A percentile compares a stretch with the other conserved stretches of the same genome.
Evolutionary conservation across 495 filamentous ascomycete species (phyloP).

Genomic region (Aspergillus diversus): DNA sequence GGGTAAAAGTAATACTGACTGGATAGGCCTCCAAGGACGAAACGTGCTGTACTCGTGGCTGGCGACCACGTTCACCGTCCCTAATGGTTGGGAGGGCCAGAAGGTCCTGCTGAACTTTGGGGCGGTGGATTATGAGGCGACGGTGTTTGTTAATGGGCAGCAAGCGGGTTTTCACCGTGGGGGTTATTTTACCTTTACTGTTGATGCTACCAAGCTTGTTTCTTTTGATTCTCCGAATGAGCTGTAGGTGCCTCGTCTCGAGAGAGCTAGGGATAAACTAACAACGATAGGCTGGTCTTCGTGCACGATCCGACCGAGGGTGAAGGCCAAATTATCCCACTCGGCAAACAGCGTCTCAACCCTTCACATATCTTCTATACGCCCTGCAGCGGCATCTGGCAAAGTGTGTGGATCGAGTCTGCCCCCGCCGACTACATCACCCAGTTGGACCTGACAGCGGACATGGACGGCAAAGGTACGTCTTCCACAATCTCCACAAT

Average conservation of each 20-base stretch:
- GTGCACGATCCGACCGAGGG: constrained; percentile 68
- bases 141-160: constrained; percentile 64
- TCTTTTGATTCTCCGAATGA: constrained; percentile 49
- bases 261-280: no score
- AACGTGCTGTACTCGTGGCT: constrained; percentile 62
- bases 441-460: constrained; percentile 56
- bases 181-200: constrained; percentile 63
- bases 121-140: constrained; percentile 70
- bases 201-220: constrained; percentile 60
- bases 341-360: constrained; percentile 64
- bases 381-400: constrained; percentile 72
- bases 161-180: constrained; percentile 58
- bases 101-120: constrained; percentile 66
- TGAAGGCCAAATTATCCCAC: constrained; percentile 56
- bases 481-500: no score
- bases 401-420: constrained; percentile 68
- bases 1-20: no score
- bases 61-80: constrained; percentile 58
- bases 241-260: no score
- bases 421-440: constrained; percentile 59
- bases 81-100: constrained; percentile 47
- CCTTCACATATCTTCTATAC: constrained; percentile 71
- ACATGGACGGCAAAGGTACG: constrained; percentile 63
- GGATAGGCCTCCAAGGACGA: constrained; percentile 53
- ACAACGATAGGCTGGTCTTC: constrained; percentile 61